Evolutionary conservation across 2,329 filamentous ascomycete genomes (phyloP), one percentile per base, ranked within the genome.

Genomic region (Exophiala calicioides): DNA sequence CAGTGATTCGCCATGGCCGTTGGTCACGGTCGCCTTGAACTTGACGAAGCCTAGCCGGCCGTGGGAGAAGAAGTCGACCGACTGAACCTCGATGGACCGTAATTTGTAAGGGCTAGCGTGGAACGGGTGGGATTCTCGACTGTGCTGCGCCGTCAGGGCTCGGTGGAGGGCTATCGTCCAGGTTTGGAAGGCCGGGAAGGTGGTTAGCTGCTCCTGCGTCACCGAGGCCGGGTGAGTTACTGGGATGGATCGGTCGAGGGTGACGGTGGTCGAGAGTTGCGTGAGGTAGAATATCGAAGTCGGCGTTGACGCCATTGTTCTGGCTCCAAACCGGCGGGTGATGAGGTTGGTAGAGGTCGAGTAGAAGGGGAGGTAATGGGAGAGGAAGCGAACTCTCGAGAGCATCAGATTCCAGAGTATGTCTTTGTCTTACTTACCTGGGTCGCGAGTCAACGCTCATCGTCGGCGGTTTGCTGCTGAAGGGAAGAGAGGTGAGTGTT

Each of bases 1-100:
- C 2, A 82, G 65, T 47, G 65, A 72, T 51, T 78, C 73, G 4
- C 71, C 75, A 7, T 67, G 35, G 9, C 72, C 68, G 52, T 78
- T 81, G 2, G 71, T 73, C n/a, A 82, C 70, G 6, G 72, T 67
- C 0, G 76, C 72, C 48, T 74, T 73, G 20, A 81, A 56, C 55
- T 82, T 82, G 38, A 82, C 57, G 55, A 82, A 82, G 1, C 79
- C 79, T 3, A 81, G 58, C 5, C 73, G 68, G 2, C 62, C 65
- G 16, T 56, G 59, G 6, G 68, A 68, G 53, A 81, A 81, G 58
- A 70, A 75, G 59, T 80, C 78, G 13, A 75, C 72, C 3, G 74
- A 63, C 57, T 82, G 78, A 23, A 82, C 66, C 3, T 77, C 69
- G 55, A 82, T 76, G 13, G 65, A 64, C 23, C 70, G 70, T 2